These are phyloP conservation scores for Halenospora varia DNA, from an alignment of 495 filamentous ascomycete genomes.

Conservation along the genomic window DNA sequence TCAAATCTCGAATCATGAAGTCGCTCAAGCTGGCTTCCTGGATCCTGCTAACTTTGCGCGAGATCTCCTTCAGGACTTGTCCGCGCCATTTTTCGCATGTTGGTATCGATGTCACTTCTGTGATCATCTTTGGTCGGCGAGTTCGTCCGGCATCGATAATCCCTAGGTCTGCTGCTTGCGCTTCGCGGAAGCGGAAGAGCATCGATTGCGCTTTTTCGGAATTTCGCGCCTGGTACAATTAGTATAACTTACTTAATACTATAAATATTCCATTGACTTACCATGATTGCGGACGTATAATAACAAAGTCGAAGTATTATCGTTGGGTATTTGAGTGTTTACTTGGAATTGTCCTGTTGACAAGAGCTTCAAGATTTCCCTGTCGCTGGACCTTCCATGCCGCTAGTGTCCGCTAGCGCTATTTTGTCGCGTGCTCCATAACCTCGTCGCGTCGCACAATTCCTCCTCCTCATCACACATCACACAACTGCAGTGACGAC, in stretches of 20 bases:
- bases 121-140: constrained; percentile 83
- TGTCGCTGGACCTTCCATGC: neutral
- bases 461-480: constrained; percentile 9
- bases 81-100: constrained; percentile 97
- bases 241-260: neutral
- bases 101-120: constrained; percentile 76
- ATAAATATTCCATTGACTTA: neutral
- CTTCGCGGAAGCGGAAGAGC: constrained; percentile 99
- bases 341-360: neutral
- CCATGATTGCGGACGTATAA: constrained; percentile 18
- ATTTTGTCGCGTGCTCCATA: constrained; percentile 12
- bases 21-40: constrained; percentile 85
- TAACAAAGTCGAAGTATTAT: neutral
- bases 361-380: neutral
- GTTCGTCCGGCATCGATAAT: constrained; percentile 93
- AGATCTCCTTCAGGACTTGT: constrained; percentile 95
- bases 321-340: neutral
- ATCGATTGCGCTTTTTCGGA: constrained; percentile 98
- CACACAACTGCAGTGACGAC: constrained; percentile 26
- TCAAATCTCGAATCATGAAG: constrained; percentile 95
- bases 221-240: constrained; percentile 57
- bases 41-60: constrained; percentile 91
- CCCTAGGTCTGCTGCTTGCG: constrained; percentile 92
- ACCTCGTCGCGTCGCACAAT: constrained; percentile 14
- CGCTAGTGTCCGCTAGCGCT: constrained; percentile 11